Conservation (phyloP, 106 monocot genomes). For the Triglochin maritima region DNA sequence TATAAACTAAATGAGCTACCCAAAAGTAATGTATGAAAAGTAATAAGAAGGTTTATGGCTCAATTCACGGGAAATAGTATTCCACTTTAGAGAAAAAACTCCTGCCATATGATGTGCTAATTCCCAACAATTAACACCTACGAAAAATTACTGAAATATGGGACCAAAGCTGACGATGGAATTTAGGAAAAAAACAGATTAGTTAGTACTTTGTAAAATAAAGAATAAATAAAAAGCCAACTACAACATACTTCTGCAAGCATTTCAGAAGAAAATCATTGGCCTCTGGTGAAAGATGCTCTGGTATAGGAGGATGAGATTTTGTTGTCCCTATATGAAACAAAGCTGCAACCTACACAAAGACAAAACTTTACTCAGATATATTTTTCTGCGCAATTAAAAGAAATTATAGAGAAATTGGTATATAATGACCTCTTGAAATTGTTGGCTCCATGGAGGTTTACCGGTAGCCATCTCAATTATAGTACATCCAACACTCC, state of each 20-base stretch:
- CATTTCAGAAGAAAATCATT: constrained; percentile 97
- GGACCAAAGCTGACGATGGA: no score
- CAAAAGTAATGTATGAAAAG: no score
- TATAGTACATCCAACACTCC: constrained; percentile 99
- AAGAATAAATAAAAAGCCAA: no score
- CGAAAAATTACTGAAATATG: no score
- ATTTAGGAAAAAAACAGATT: no score
- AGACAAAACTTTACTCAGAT: not conserved
- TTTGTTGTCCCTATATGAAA: constrained; percentile 94
- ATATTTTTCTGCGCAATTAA: not conserved
- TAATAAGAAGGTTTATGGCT: no score
- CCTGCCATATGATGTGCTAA: no score
- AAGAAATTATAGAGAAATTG: not conserved
- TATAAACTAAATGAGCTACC: no score
- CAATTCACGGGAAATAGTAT: no score
- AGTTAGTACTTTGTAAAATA: no score
- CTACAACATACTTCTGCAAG: constrained; percentile 58
- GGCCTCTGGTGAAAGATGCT: constrained; percentile 79
- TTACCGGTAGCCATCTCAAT: constrained; percentile 99
- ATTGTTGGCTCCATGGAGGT: constrained; percentile 98
- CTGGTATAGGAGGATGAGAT: constrained; percentile 93
- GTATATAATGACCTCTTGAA: constrained; percentile 51
- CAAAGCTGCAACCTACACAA: constrained; percentile 76
- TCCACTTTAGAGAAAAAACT: no score
- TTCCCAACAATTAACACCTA: no score